These are phyloP conservation scores for Phytophthora capsici DNA, from an alignment of 352 stramenopile species.

Conservation along the genomic window DNA sequence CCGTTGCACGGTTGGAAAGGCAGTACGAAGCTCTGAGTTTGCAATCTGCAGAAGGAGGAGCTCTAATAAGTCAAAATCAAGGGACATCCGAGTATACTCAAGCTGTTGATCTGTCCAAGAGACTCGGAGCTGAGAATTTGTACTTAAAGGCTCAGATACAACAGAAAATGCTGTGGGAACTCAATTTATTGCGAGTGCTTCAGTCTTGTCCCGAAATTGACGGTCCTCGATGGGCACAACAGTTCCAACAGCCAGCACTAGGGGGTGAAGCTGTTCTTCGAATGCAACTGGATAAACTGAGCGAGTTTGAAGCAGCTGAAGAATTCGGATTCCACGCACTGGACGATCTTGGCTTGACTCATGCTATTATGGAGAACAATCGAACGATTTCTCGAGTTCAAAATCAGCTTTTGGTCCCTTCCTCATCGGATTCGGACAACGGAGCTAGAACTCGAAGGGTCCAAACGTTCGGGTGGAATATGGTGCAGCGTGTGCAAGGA, in stretches of 20 bases:
- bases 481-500: constrained; percentile 38
- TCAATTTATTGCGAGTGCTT: constrained; percentile 38
- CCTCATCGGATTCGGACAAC: constrained; percentile 25
- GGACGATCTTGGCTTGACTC: constrained; percentile 35
- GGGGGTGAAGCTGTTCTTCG: constrained; percentile 9
- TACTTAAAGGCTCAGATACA: constrained; percentile 47
- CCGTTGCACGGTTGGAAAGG: constrained; percentile 38
- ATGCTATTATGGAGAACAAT: constrained; percentile 40
- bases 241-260: constrained; percentile 25
- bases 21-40: constrained; percentile 44
- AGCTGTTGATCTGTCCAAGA: constrained; percentile 30
- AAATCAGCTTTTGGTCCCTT: constrained; percentile 21
- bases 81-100: constrained; percentile 20
- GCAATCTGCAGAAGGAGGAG: not conserved
- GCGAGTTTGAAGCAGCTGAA: constrained; percentile 31
- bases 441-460: constrained; percentile 21
- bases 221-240: constrained; percentile 21
- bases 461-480: constrained; percentile 45
- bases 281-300: constrained; percentile 25
- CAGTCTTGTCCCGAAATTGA: constrained; percentile 27
- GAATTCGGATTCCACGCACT: constrained; percentile 45
- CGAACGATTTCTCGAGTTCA: constrained; percentile 36
- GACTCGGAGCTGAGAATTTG: constrained; percentile 54
- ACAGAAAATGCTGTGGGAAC: constrained; percentile 40
- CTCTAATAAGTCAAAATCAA: not conserved